phyloP scores from a whole-genome alignment of 2,329 filamentous ascomycete species.

The Cladosporium sp. region DNA sequence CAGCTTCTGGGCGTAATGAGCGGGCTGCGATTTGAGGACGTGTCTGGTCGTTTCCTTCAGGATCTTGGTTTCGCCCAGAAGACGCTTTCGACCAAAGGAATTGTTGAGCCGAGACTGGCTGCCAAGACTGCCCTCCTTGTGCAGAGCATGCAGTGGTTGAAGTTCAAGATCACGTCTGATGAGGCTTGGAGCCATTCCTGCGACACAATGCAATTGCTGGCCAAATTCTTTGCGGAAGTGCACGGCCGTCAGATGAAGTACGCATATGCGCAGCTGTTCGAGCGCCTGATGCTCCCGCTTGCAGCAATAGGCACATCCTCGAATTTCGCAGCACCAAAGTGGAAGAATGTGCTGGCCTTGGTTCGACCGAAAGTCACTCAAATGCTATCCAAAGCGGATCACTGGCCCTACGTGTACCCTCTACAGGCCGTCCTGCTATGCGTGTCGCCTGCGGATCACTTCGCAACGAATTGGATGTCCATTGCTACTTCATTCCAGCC shows the following conservation, averaged over 20 bases:
- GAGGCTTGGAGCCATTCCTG: constrained; percentile 81
- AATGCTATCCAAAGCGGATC: constrained; percentile 84
- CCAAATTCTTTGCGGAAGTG: constrained; percentile 74
- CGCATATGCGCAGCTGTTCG: constrained; percentile 88
- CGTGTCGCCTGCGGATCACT: constrained; percentile 78
- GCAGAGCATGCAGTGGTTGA: constrained; percentile 85
- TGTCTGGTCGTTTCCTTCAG: constrained; percentile 73
- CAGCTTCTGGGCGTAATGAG: constrained; percentile 96
- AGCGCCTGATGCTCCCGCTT: constrained; percentile 79
- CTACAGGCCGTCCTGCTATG: constrained; percentile 83
- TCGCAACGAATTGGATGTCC: constrained; percentile 81
- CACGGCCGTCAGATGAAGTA: constrained; percentile 90
- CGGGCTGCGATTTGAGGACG: constrained; percentile 79
- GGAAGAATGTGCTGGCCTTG: constrained; percentile 77
- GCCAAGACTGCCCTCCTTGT: constrained; percentile 82
- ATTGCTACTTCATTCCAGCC: constrained; percentile 72
- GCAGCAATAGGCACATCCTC: constrained; percentile 68
- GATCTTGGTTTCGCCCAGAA: constrained; percentile 76
- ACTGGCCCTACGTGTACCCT: constrained; percentile 87
- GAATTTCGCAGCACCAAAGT: constrained; percentile 76
- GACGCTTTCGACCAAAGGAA: constrained; percentile 68
- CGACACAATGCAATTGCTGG: constrained; percentile 78
- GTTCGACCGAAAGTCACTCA: constrained; percentile 75
- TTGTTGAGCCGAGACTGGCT: constrained; percentile 65
- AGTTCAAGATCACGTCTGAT: constrained; percentile 68